These are phyloP conservation scores for Eremothecium gossypii DNA, from an alignment of 1,139 yeast genomes.

Conservation along the genomic window DNA sequence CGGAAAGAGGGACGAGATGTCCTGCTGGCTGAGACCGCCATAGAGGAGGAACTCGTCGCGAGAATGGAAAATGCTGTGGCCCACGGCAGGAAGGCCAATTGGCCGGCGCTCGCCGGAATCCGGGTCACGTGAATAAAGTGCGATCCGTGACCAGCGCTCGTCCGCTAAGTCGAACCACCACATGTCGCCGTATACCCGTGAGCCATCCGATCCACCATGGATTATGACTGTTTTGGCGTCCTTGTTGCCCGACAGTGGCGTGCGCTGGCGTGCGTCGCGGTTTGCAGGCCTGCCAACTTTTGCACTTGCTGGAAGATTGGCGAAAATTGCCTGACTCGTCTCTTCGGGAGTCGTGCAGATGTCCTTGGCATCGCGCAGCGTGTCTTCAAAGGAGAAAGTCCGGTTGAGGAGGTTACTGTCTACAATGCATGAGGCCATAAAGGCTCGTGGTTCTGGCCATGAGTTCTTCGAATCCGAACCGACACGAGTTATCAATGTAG, in stretches of 20 bases:
- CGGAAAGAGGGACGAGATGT: constrained; percentile 9
- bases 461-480: constrained; percentile 12
- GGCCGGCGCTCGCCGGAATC: constrained; percentile 10
- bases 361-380: neutral
- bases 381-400: neutral
- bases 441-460: constrained; percentile 32
- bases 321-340: neutral
- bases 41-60: constrained; percentile 19
- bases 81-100: constrained; percentile 20
- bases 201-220: constrained; percentile 40
- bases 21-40: constrained; percentile 25
- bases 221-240: constrained; percentile 25
- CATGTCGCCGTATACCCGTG: constrained; percentile 35
- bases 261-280: neutral
- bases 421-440: constrained; percentile 27
- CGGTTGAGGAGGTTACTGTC: constrained; percentile 11
- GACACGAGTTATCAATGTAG: constrained; percentile 19
- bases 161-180: constrained; percentile 40
- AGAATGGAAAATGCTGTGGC: constrained; percentile 22
- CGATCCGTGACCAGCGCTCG: constrained; percentile 33
- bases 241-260: neutral
- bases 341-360: neutral
- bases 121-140: constrained; percentile 17
- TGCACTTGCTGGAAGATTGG: constrained; percentile 2
- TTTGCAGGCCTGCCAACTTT: neutral